Evolutionary conservation across 768 basidiomycete genomes (phyloP).

Genomic region (Imleria badia): DNA sequence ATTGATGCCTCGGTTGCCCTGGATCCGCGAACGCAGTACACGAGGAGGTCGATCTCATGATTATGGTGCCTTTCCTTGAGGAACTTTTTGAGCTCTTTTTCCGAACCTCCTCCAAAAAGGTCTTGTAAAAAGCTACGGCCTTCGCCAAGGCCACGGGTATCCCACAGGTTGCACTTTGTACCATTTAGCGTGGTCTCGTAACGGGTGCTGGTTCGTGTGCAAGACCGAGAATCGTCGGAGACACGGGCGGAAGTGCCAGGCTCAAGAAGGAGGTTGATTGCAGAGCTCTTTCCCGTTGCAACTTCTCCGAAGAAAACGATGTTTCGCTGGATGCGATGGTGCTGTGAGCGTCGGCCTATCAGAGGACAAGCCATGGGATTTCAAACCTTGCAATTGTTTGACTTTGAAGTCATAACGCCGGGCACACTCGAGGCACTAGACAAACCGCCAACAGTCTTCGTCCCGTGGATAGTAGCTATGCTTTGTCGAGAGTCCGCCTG

Average conservation of each 20-base stretch:
- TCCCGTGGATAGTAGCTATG: not conserved
- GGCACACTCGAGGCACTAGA: not conserved
- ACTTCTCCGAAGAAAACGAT: constrained; percentile 26
- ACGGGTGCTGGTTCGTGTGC: constrained; percentile 10
- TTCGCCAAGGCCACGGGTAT: constrained; percentile 40
- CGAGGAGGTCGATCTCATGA: constrained; percentile 39
- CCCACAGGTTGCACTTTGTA: constrained; percentile 27
- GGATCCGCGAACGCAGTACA: constrained; percentile 38
- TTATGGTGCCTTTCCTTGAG: constrained; percentile 19
- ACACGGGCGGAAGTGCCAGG: not conserved
- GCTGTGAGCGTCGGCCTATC: not conserved
- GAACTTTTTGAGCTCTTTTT: constrained; percentile 19
- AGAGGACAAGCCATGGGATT: not conserved
- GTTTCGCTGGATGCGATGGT: constrained; percentile 4
- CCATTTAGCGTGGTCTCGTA: constrained; percentile 8
- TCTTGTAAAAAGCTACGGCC: constrained; percentile 12
- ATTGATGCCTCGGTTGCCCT: constrained; percentile 29
- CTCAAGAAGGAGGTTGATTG: constrained; percentile 25
- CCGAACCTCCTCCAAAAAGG: constrained; percentile 11
- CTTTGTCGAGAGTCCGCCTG: not conserved
- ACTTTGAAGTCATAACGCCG: not conserved
- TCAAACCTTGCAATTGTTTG: constrained; percentile 9
- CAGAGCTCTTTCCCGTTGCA: constrained; percentile 28
- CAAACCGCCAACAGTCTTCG: not conserved
- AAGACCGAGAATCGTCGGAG: constrained; percentile 12